These are phyloP conservation scores for Ajuga chamaepitys DNA, from an alignment of 257 asterid species.

Conservation along the genomic window DNA sequence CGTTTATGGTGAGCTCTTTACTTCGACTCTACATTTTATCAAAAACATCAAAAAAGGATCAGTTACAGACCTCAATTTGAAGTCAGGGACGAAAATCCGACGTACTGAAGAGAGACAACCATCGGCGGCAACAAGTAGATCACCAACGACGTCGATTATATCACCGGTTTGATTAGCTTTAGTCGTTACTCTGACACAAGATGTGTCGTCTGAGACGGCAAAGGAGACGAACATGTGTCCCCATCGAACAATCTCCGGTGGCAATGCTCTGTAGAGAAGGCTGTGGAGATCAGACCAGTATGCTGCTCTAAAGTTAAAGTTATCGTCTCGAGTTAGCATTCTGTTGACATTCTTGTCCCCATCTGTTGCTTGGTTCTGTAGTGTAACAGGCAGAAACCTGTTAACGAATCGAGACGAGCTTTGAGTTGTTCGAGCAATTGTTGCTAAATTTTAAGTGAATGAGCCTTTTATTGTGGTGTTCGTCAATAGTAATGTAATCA, in stretches of 20 bases:
- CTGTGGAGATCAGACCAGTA: slow-evolving; percentile 72
- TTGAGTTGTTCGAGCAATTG: too few relatives aligned
- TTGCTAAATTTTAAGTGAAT: too few relatives aligned
- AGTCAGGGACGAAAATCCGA: slow-evolving; percentile 47
- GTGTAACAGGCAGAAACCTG: not conserved
- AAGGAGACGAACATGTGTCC: slow-evolving; percentile 61
- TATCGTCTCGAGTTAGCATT: slow-evolving; percentile 57
- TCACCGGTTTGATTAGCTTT: slow-evolving; percentile 42
- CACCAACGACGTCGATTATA: slow-evolving; percentile 32
- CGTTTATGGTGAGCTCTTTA: too few relatives aligned
- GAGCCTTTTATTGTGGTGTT: too few relatives aligned
- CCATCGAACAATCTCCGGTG: slow-evolving; percentile 49
- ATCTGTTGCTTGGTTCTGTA: slow-evolving; percentile 57
- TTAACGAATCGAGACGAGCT: too few relatives aligned
- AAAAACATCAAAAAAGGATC: not conserved
- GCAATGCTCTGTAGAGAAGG: slow-evolving; percentile 56
- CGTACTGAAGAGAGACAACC: slow-evolving; percentile 80
- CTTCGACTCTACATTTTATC: too few relatives aligned
- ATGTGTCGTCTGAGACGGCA: slow-evolving; percentile 31
- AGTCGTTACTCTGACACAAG: slow-evolving; percentile 30
- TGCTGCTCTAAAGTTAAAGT: slow-evolving; percentile 72
- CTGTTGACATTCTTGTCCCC: slow-evolving; percentile 43
- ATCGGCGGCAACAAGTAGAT: slow-evolving; percentile 86
- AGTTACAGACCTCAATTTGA: slow-evolving; percentile 54
- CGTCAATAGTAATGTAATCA: too few relatives aligned